phyloP scores from a whole-genome alignment of 495 filamentous ascomycete species.

The Penicillium canescens region DNA sequence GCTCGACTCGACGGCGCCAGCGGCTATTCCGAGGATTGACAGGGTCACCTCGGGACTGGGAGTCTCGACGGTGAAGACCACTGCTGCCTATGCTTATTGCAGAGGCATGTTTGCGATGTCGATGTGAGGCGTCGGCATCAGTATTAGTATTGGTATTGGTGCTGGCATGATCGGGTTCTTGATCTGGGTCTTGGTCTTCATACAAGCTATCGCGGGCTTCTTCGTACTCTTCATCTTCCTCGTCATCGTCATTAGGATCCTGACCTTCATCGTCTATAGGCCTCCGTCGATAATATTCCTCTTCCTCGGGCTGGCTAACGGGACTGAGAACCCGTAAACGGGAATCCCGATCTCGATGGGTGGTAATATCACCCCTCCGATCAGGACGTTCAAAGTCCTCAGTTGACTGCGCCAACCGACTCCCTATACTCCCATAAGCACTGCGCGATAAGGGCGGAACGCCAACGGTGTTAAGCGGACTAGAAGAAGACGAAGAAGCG shows the following conservation, averaged over 20 bases:
- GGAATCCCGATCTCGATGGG: conserved; percentile 23
- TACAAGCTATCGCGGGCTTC: conserved; percentile 41
- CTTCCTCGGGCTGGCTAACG: conserved; percentile 76
- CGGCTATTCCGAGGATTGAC: conserved; percentile 31
- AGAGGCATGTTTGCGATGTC: conserved; percentile 4
- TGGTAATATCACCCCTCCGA: not conserved
- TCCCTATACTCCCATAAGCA: conserved; percentile 38
- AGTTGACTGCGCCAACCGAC: conserved; percentile 24
- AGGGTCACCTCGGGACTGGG: conserved; percentile 5
- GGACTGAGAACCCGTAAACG: conserved; percentile 71
- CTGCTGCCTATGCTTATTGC: conserved; percentile 10
- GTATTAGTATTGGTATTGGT: conserved; percentile 17
- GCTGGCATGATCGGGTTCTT: conserved; percentile 15
- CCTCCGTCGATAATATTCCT: conserved; percentile 44
- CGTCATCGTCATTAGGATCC: conserved; percentile 32
- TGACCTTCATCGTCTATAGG: conserved; percentile 28
- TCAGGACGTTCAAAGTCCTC: conserved; percentile 28
- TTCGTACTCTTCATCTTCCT: conserved; percentile 38
- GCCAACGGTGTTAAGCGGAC: conserved; percentile 33
- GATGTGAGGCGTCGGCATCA: conserved; percentile 14
- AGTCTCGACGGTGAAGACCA: conserved; percentile 8
- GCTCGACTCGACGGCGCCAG: conserved; percentile 84
- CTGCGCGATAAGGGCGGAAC: conserved; percentile 37
- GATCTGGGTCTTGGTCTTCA: conserved; percentile 27
- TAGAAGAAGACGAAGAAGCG: conserved; percentile 59